Conservation (phyloP, 116 monocot genomes). For the Posidonia oceanica region DNA sequence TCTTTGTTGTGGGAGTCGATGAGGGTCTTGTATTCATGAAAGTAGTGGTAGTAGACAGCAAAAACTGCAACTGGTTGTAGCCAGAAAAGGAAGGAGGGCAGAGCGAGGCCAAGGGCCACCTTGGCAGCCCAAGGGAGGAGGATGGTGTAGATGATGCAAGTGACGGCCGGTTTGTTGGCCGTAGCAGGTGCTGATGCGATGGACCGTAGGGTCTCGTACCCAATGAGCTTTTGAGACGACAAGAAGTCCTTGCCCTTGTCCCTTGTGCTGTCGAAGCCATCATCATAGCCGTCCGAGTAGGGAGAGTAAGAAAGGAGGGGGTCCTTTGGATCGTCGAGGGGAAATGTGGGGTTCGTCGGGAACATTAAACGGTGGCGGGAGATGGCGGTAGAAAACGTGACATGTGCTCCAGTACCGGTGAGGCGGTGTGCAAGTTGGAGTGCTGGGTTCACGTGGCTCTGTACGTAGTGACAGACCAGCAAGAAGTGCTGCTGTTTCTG, state of each 20-base stretch:
- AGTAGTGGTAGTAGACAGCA: slow-evolving; percentile 47
- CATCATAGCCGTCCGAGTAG: slow-evolving; percentile 37
- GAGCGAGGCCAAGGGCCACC: slow-evolving; percentile 19
- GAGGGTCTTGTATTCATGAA: slow-evolving; percentile 28
- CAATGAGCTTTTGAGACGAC: neutral
- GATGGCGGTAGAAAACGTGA: slow-evolving; percentile 24
- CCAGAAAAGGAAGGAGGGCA: slow-evolving; percentile 32
- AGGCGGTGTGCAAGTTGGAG: slow-evolving; percentile 22
- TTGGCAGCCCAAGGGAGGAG: slow-evolving; percentile 27
- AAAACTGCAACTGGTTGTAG: slow-evolving; percentile 53
- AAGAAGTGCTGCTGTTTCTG: slow-evolving; percentile 31
- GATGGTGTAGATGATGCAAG: slow-evolving; percentile 28
- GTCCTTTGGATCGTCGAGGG: slow-evolving; percentile 2
- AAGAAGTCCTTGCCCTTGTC: neutral
- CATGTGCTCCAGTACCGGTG: slow-evolving; percentile 4
- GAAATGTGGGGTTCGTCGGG: neutral
- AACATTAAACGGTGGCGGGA: slow-evolving; percentile 26
- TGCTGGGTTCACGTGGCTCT: slow-evolving; percentile 28
- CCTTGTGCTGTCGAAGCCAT: slow-evolving; percentile 9
- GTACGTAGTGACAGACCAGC: slow-evolving; percentile 9
- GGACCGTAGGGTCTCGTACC: slow-evolving; percentile 6
- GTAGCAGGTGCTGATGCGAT: slow-evolving; percentile 5
- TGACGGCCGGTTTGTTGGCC: slow-evolving; percentile 18
- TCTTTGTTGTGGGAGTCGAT: slow-evolving; percentile 14
- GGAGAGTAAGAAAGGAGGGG: slow-evolving; percentile 20